Percentiles rank a stretch among this genome's conserved stretches.
Evolutionary conservation across 345 rosid genomes (phyloP).

Genomic region (Cardamine occulta): DNA sequence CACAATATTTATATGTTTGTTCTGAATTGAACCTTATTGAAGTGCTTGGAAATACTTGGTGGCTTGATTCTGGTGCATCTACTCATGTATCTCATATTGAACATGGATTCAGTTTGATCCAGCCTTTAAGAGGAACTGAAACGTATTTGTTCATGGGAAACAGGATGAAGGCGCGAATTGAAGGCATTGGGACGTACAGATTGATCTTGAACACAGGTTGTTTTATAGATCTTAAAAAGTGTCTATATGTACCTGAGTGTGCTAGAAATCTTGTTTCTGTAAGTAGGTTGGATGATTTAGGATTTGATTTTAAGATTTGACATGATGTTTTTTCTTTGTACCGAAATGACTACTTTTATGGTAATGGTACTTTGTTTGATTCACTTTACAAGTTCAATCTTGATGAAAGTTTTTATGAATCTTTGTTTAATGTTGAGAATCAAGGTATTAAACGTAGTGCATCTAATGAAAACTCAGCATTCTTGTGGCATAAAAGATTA

Average conservation of each 20-base stretch:
- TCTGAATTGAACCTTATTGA: slow-evolving; percentile 1
- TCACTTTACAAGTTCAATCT: neutral
- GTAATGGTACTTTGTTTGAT: neutral
- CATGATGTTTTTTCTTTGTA: neutral
- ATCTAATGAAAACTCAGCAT: neutral
- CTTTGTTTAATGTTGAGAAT: too few species aligned
- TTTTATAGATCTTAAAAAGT: neutral
- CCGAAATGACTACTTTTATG: neutral
- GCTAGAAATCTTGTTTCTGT: neutral
- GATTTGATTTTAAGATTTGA: neutral
- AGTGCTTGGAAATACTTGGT: slow-evolving; percentile 23
- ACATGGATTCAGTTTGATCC: neutral
- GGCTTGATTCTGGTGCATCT: slow-evolving; percentile 14
- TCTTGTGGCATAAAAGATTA: slow-evolving; percentile 13
- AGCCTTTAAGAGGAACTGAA: neutral
- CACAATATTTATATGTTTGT: slow-evolving; percentile 1
- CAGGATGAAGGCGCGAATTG: neutral
- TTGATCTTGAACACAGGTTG: neutral
- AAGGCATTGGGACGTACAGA: neutral
- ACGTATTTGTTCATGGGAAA: neutral
- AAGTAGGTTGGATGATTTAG: neutral
- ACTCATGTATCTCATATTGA: slow-evolving; percentile 13
- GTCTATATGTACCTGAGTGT: neutral
- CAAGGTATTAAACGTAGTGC: neutral
- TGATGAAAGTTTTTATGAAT: neutral